Conservation (phyloP, 2,329 filamentous ascomycete genomes). For the Thelonectria olida region DNA sequence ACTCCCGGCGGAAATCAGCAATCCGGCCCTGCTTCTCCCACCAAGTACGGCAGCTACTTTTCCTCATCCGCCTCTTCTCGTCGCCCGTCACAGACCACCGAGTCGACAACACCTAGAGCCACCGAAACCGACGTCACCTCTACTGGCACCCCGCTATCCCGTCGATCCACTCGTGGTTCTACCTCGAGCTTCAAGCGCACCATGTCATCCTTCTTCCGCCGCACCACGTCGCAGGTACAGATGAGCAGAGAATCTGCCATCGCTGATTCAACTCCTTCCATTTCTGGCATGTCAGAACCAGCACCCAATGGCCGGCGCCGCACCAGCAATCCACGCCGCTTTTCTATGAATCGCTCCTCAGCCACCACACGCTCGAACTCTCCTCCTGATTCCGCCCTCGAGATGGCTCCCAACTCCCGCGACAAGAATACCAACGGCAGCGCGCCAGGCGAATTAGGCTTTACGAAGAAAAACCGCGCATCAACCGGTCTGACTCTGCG, state of each 20-base stretch:
- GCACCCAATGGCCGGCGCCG: slow-evolving; percentile 43
- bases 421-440: slow-evolving; percentile 38
- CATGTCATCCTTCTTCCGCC: slow-evolving; percentile 60
- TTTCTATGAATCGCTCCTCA: slow-evolving; percentile 58
- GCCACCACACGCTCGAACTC: slow-evolving; percentile 58
- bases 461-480: slow-evolving; percentile 60
- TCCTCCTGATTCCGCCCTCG: slow-evolving; percentile 56
- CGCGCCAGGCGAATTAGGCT: slow-evolving; percentile 55
- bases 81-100: slow-evolving; percentile 28
- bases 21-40: slow-evolving; percentile 9
- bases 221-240: slow-evolving; percentile 49
- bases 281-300: slow-evolving; percentile 36
- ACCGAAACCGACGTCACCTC: slow-evolving; percentile 35
- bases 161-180: slow-evolving; percentile 53
- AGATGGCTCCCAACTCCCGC: slow-evolving; percentile 48
- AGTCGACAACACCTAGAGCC: slow-evolving; percentile 35
- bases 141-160: slow-evolving; percentile 44
- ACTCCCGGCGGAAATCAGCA: slow-evolving; percentile 27
- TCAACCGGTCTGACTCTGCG: slow-evolving; percentile 61
- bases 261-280: slow-evolving; percentile 38
- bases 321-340: slow-evolving; percentile 47
- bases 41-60: slow-evolving; percentile 25
- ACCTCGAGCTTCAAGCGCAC: slow-evolving; percentile 58
- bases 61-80: slow-evolving; percentile 27
- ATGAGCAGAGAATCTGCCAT: slow-evolving; percentile 37